Evolutionary conservation across 2,329 filamentous ascomycete genomes (phyloP), one percentile per base, ranked within the genome.

Genomic region (Talaromyces sp.): DNA sequence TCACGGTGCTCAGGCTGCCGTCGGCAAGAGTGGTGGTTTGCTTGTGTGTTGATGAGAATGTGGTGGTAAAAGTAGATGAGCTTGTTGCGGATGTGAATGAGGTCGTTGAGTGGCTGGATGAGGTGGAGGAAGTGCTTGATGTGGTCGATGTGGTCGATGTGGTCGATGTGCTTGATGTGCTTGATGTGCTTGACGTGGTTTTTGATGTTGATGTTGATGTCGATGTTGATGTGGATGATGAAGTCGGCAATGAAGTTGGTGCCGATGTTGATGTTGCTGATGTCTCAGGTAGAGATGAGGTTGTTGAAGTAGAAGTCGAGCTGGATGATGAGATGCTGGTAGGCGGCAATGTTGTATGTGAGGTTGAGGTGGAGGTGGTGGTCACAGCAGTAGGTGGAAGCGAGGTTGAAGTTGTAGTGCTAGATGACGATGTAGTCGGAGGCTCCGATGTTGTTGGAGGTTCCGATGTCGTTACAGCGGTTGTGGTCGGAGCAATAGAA

Each of bases 1-100:
- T 80, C 59, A 76, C 69, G 41, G 77, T 78, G 61, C 68, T 70
- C 21, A 72, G 55, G 15, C 65, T 67, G n/a, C 77, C 77, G 59
- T 79, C 67, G 17, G 74, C 62, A 10, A 74, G 59, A 11, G 76
- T 79, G 25, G 72, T 74, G 33, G 73, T 77, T 55, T 67, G 70
- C 57, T 74, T 65, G 62, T 66, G 69, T 41, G 75, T 77, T 2
- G 73, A 74, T 10, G 74, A 77, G 8, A 45, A 55, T 19, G 45
- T 45, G 21, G 55, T 50, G 11, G 40, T 51, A 2, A 65, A 69
- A 36, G 67, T 67, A 9, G 62, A 65, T 0, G 64, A 58, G 19
- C 61, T 59, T 5, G 63, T 60, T 5, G 66, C 65, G 4, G 60
- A 39, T 25, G 53, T 21, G 6, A 57, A 59, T 31, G n/a, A n/a